These are phyloP conservation scores for Pseudogymnoascus sp. DNA, from an alignment of 2,329 filamentous ascomycete species.

Conservation along the genomic window DNA sequence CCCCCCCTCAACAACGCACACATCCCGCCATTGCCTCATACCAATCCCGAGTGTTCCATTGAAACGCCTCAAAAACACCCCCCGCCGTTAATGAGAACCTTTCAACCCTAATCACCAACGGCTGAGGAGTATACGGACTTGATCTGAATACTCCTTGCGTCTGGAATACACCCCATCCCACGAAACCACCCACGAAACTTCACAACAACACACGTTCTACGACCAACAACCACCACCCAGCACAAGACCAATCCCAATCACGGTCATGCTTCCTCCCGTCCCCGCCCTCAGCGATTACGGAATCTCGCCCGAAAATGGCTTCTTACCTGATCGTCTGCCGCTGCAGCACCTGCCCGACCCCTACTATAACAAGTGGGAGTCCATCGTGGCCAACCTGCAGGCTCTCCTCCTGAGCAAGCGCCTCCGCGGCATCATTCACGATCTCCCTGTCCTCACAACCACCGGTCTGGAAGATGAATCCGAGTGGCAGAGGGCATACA, in stretches of 20 bases:
- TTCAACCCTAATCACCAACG: conserved; percentile 35
- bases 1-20: conserved; percentile 18
- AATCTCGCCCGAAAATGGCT: conserved; percentile 71
- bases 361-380: conserved; percentile 95
- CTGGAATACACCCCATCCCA: conserved; percentile 34
- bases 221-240: not conserved
- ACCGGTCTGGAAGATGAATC: conserved; percentile 70
- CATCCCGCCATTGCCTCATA: conserved; percentile 3
- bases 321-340: conserved; percentile 75
- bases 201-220: not conserved
- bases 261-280: conserved; percentile 46
- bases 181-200: not conserved
- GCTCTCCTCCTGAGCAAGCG: conserved; percentile 77
- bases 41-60: not conserved
- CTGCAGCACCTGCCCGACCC: conserved; percentile 73
- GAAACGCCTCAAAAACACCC: not conserved
- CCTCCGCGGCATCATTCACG: conserved; percentile 69
- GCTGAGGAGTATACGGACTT: conserved; percentile 54
- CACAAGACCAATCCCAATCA: conserved; percentile 12
- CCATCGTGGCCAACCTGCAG: conserved; percentile 76
- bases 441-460: conserved; percentile 76
- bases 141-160: conserved; percentile 58
- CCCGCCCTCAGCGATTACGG: conserved; percentile 68
- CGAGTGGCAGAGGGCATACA: conserved; percentile 92
- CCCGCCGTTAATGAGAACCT: not conserved